These are phyloP conservation scores for Pythium angustatum DNA, from an alignment of 352 stramenopile species.

Conservation along the genomic window DNA sequence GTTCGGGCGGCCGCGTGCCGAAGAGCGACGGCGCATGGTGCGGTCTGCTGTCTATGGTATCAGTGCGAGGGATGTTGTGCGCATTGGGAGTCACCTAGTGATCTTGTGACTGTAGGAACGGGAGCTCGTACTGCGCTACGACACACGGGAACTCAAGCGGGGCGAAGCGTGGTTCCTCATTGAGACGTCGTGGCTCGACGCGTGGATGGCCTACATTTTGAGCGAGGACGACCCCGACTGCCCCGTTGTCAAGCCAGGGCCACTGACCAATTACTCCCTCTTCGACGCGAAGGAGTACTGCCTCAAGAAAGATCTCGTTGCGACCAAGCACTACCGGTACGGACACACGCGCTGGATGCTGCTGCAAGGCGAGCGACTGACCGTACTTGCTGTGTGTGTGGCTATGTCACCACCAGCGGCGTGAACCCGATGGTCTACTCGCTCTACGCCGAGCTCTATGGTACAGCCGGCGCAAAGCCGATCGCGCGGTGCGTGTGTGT, in stretches of 20 bases:
- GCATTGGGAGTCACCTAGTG: neutral
- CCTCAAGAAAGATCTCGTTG: constrained; percentile 53
- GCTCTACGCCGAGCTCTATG: constrained; percentile 77
- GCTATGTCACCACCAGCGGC: constrained; percentile 40
- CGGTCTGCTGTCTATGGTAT: neutral
- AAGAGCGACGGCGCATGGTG: constrained; percentile 33
- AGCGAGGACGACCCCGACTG: constrained; percentile 61
- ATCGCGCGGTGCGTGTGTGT: constrained; percentile 44
- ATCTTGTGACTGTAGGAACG: constrained; percentile 38
- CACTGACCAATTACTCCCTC: constrained; percentile 71
- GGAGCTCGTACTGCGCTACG: constrained; percentile 66
- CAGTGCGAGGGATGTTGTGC: too few relatives aligned
- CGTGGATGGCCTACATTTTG: constrained; percentile 80
- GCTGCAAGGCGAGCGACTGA: too few relatives aligned
- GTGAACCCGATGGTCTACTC: constrained; percentile 81
- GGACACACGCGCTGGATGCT: too few relatives aligned
- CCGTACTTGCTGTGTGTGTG: neutral
- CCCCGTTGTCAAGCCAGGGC: constrained; percentile 48
- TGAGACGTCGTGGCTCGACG: constrained; percentile 75
- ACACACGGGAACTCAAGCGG: constrained; percentile 61
- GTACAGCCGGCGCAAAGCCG: constrained; percentile 56
- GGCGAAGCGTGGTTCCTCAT: constrained; percentile 81
- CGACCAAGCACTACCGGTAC: constrained; percentile 73
- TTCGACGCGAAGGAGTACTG: constrained; percentile 74
- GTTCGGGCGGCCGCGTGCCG: constrained; percentile 30